A percentile compares a stretch with the other conserved stretches of the same genome.
phyloP scores from a whole-genome alignment of 352 stramenopile genomes.

The Globisporangium cederbergense region DNA sequence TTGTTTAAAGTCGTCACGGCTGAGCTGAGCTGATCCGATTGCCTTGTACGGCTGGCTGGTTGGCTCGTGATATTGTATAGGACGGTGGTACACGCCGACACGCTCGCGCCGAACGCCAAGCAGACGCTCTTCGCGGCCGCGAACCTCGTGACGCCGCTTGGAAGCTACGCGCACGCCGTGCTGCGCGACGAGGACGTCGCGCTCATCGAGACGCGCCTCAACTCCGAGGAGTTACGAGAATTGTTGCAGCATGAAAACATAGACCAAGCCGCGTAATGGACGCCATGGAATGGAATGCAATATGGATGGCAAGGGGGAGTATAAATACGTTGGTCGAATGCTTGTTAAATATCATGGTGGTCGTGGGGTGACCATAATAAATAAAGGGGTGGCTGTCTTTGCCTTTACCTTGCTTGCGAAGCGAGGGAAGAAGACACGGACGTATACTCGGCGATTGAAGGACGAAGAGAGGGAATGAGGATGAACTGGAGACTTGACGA shows the following conservation, averaged over 20 bases:
- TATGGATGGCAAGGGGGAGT: background rate
- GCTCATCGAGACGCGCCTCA: conserved; percentile 38
- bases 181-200: conserved; percentile 52
- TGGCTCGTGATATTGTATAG: conserved; percentile 26
- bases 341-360: conserved; percentile 16
- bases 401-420: background rate
- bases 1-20: background rate
- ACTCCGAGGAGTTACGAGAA: conserved; percentile 24
- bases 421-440: background rate
- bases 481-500: background rate
- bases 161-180: conserved; percentile 57
- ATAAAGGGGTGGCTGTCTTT: background rate
- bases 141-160: conserved; percentile 60
- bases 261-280: too few species aligned
- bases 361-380: background rate
- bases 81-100: conserved; percentile 40
- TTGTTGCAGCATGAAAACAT: conserved; percentile 11
- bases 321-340: background rate
- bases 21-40: background rate
- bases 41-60: background rate
- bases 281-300: too few species aligned
- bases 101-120: conserved; percentile 44
- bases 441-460: background rate
- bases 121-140: conserved; percentile 63
- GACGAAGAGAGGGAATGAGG: background rate